phyloP scores from a whole-genome alignment of 2,329 filamentous ascomycete genomes.

The Fusarium temperatum region DNA sequence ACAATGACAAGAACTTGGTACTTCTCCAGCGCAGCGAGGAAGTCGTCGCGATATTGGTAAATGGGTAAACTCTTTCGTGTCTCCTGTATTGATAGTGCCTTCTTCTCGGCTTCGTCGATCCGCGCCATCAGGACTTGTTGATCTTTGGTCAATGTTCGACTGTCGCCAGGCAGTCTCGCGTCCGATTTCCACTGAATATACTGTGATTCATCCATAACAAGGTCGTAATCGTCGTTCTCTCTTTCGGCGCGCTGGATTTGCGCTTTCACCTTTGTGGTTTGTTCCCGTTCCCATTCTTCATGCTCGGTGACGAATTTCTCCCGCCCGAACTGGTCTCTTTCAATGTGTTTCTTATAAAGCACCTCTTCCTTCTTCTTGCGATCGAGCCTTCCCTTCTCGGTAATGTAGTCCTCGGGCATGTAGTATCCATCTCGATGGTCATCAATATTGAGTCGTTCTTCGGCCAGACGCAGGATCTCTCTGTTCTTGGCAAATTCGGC shows the following conservation, averaged over 20 bases:
- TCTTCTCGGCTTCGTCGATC: conserved; percentile 88
- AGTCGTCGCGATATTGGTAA: conserved; percentile 84
- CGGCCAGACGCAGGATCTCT: conserved; percentile 81
- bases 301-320: conserved; percentile 93
- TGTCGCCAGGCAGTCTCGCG: conserved; percentile 75
- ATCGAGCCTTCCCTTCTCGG: conserved; percentile 90
- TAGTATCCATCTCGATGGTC: conserved; percentile 92
- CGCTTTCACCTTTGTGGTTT: conserved; percentile 85
- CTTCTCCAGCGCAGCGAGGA: conserved; percentile 85
- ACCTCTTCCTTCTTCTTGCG: conserved; percentile 87
- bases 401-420: conserved; percentile 95
- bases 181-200: conserved; percentile 87
- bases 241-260: conserved; percentile 81
- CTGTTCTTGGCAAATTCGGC: conserved; percentile 89
- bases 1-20: conserved; percentile 92
- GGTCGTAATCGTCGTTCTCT: conserved; percentile 87
- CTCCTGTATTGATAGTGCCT: conserved; percentile 87
- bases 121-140: conserved; percentile 81
- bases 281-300: conserved; percentile 95
- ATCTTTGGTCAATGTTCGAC: conserved; percentile 77
- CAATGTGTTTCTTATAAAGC: conserved; percentile 89
- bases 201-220: conserved; percentile 89
- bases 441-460: conserved; percentile 87
- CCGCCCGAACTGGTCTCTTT: conserved; percentile 85
- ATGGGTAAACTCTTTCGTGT: conserved; percentile 91